Evolutionary conservation across 331 rosid species (phyloP), one percentile per base, ranked within the genome.

Genomic region (Erythrophleum ivorense): DNA sequence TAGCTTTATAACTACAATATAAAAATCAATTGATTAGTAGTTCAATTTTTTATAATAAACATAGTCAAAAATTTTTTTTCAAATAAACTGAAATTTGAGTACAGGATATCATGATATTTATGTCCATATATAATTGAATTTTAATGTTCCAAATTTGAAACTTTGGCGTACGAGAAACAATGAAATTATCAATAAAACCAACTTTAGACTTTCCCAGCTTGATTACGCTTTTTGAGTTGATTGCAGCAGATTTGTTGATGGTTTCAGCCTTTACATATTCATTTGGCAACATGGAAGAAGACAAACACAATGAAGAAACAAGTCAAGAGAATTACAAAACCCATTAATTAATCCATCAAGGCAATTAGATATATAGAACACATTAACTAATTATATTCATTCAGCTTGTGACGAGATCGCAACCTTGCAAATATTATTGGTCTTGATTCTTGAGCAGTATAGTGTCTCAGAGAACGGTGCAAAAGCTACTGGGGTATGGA

Each of bases 381-480:
- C 21, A 10, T 33, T 10, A 38, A 36, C 21, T 50, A 12, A 38
- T 38, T 38, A 38, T 3, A 38, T 38, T 38, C 41, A 45, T 6
- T 45, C 4, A 45, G 49, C 49, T 45, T 8, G 49, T 45, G 11
- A 45, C 7, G 10, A 45, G 49, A 45, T 38, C 5, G 41, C 49
- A 45, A 45, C 49, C 11, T 45, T 45, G 49, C 49, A 45, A 6
- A 45, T 45, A 48, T 48, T 8, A 1, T 48, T 45, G 49, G 7
- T 45, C 49, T 45, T 8, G 54, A 49, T 10, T 12, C 3, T 49
- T 38, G 54, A 49, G 16, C 54, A 49, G 16, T 45, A 11, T 14
- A 52, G 41, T 18, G 12, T 62, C n/a, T 78, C 76, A 80, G 78
- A 80, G 12, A 21, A 80, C 14, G 46, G 31, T 49, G 74, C 84